Conservation (phyloP, 768 basidiomycete genomes). For the Auricularia auricula-judae region DNA sequence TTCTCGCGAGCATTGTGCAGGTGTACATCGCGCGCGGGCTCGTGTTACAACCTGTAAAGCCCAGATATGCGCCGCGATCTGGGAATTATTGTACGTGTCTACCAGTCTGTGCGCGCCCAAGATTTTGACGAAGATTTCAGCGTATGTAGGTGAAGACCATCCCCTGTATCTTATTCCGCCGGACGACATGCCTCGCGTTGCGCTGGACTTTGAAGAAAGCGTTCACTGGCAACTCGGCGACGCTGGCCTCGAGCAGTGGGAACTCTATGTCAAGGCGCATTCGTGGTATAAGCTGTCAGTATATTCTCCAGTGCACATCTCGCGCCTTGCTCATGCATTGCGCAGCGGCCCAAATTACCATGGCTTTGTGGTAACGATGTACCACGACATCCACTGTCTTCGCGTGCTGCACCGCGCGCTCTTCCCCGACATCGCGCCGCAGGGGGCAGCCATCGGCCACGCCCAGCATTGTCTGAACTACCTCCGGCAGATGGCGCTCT, state of each 20-base stretch:
- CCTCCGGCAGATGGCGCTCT: slow-evolving; percentile 21
- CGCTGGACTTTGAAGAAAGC: neutral
- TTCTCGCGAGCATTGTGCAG: neutral
- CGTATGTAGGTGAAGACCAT: neutral
- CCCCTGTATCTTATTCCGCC: neutral
- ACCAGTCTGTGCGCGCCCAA: neutral
- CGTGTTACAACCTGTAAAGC: neutral
- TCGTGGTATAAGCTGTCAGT: neutral
- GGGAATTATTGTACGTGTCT: neutral
- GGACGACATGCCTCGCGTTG: neutral
- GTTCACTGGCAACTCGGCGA: neutral
- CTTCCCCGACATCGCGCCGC: neutral
- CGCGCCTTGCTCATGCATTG: neutral
- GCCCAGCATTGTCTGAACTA: slow-evolving; percentile 23
- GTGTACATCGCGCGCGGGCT: neutral
- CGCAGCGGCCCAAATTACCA: neutral
- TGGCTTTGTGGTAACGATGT: neutral
- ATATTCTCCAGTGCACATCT: neutral
- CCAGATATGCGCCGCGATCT: neutral
- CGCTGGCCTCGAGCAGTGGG: neutral
- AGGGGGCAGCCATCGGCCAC: neutral
- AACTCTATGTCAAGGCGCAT: neutral
- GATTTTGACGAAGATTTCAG: neutral
- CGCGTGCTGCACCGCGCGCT: neutral
- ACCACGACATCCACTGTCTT: neutral